phyloP scores from a whole-genome alignment of 805 yeast species.

The Cyberlindnera xylosilytica region DNA sequence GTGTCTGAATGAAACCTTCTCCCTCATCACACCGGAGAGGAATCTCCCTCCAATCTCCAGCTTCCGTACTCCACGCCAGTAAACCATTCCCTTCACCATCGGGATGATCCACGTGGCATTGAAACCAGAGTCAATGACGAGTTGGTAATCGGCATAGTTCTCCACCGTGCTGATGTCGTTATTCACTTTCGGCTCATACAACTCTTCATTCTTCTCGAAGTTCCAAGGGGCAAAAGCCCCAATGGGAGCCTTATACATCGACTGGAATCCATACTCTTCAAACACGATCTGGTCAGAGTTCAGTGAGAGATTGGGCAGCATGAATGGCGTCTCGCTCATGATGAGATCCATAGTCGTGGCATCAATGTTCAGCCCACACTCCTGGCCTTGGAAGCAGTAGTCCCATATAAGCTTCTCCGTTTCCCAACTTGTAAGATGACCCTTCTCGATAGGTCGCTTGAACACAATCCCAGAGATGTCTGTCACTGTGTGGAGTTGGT shows the following conservation, averaged over 20 bases:
- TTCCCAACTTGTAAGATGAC: conserved; percentile 90
- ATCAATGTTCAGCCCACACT: conserved; percentile 39
- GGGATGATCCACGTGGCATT: conserved; percentile 88
- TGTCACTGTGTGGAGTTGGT: conserved; percentile 57
- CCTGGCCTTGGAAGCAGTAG: conserved; percentile 38
- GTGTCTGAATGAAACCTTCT: conserved; percentile 83
- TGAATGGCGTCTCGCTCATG: conserved; percentile 77
- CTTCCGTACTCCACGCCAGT: conserved; percentile 73
- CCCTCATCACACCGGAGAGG: conserved; percentile 78
- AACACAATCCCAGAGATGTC: conserved; percentile 73
- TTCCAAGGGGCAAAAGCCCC: conserved; percentile 66
- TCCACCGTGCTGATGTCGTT: conserved; percentile 18
- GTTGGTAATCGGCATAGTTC: conserved; percentile 54
- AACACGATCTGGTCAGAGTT: conserved; percentile 89
- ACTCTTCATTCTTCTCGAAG: conserved; percentile 25
- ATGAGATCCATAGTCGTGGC: conserved; percentile 58
- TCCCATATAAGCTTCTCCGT: conserved; percentile 90
- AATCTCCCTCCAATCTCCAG: conserved; percentile 86
- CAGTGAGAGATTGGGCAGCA: conserved; percentile 75
- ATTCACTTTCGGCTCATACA: conserved; percentile 27
- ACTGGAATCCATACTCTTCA: conserved; percentile 85
- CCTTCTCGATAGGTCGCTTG: conserved; percentile 83
- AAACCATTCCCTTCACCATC: conserved; percentile 70
- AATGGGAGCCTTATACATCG: conserved; percentile 63
- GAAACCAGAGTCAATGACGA: conserved; percentile 87